Conservation (phyloP, 169 alveolate genomes). For the Ichthyophthirius multifiliis region DNA sequence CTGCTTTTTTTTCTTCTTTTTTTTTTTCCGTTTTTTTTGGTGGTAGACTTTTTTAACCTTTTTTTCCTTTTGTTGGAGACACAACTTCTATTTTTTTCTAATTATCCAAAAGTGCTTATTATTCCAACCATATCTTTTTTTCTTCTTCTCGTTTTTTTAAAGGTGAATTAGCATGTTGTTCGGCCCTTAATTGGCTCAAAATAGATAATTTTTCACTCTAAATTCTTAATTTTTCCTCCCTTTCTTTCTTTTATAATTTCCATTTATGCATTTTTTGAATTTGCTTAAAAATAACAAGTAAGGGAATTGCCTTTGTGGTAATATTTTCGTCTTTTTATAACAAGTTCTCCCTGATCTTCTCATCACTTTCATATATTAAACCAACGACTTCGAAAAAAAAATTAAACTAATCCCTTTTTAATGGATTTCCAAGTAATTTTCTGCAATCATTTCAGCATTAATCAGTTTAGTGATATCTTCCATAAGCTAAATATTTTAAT, state of each 20-base stretch:
- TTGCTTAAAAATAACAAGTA: constrained; percentile 13
- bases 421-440: constrained; percentile 26
- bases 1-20: not conserved
- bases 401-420: constrained; percentile 35
- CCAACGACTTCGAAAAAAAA: constrained; percentile 7
- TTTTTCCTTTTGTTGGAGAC: not conserved
- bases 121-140: constrained; percentile 9
- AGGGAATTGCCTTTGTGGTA: constrained; percentile 13
- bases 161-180: constrained; percentile 15
- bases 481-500: not conserved
- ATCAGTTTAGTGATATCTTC: constrained; percentile 18
- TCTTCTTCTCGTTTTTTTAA: constrained; percentile 13
- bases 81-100: too few relatives aligned
- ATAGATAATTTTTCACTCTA: not conserved
- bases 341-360: constrained; percentile 8
- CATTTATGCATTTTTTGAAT: constrained; percentile 19
- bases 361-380: constrained; percentile 8
- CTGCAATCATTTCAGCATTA: constrained; percentile 39
- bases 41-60: too few relatives aligned
- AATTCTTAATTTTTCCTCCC: constrained; percentile 17
- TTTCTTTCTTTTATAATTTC: constrained; percentile 25
- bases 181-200: not conserved
- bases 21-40: constrained; percentile 9
- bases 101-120: not conserved
- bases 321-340: constrained; percentile 26